These are phyloP conservation scores for Aquilaria sinensis DNA, from an alignment of 345 rosid species.

Conservation along the genomic window DNA sequence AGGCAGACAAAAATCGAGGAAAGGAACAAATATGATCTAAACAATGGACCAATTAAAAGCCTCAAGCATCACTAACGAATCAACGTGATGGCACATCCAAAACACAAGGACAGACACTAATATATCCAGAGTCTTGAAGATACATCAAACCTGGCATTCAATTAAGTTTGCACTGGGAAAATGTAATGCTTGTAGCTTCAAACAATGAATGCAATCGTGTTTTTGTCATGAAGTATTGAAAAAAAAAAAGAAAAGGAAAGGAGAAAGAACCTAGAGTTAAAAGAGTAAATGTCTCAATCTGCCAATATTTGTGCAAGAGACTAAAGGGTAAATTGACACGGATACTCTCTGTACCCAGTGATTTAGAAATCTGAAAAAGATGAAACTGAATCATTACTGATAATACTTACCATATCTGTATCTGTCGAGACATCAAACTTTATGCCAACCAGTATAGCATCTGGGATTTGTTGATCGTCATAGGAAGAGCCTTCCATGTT, in stretches of 20 bases:
- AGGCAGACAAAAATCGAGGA: too few species aligned
- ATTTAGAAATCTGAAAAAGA: constrained; percentile 1
- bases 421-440: constrained; percentile 37
- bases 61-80: too few species aligned
- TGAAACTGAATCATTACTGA: not conserved
- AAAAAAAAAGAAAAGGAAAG: not conserved
- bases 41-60: too few species aligned
- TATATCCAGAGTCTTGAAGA: too few species aligned
- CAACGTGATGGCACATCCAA: too few species aligned
- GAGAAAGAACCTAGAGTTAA: not conserved
- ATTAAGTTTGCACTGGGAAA: too few species aligned
- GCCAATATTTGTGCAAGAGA: not conserved
- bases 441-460: constrained; percentile 34
- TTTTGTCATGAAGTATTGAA: not conserved
- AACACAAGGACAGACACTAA: too few species aligned
- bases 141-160: too few species aligned
- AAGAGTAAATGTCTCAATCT: not conserved
- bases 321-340: not conserved
- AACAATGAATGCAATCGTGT: too few species aligned
- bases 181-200: too few species aligned
- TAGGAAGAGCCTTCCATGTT: constrained; percentile 27
- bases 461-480: constrained; percentile 35
- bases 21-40: too few species aligned
- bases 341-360: not conserved
- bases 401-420: constrained; percentile 31